A percentile compares a stretch with the other conserved stretches of the same genome.
Evolutionary conservation across 2,329 filamentous ascomycete species (phyloP).

Genomic region (Venturia nashicola): DNA sequence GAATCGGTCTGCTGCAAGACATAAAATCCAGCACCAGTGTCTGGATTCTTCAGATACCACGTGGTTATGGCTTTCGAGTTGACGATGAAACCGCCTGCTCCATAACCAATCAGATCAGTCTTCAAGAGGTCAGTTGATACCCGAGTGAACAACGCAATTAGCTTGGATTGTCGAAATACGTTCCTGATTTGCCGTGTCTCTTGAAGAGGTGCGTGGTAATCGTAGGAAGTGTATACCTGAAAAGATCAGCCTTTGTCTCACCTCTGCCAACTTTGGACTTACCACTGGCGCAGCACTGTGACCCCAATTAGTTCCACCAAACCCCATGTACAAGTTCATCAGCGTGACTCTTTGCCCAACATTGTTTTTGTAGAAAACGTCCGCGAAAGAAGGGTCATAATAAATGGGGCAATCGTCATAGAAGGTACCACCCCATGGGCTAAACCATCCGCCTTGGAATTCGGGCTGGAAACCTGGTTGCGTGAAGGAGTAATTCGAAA

Average conservation of each 20-base stretch:
- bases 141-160: constrained; percentile 42
- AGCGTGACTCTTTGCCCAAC: constrained; percentile 48
- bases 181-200: constrained; percentile 42
- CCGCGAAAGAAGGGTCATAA: constrained; percentile 41
- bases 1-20: constrained; percentile 44
- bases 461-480: constrained; percentile 46
- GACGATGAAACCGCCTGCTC: constrained; percentile 33
- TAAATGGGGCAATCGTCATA: constrained; percentile 4
- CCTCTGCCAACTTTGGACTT: constrained; percentile 13
- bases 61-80: constrained; percentile 40
- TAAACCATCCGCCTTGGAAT: constrained; percentile 48
- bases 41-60: constrained; percentile 45
- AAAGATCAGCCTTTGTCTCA: constrained; percentile 2
- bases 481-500: constrained; percentile 16
- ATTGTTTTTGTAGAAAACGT: constrained; percentile 52
- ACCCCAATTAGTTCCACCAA: constrained; percentile 46
- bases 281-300: constrained; percentile 28
- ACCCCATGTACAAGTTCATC: constrained; percentile 53
- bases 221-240: constrained; percentile 34
- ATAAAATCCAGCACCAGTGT: constrained; percentile 47
- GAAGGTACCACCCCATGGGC: constrained; percentile 44
- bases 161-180: constrained; percentile 43
- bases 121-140: constrained; percentile 44
- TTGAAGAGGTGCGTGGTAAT: constrained; percentile 37
- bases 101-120: constrained; percentile 36